phyloP scores from a whole-genome alignment of 768 basidiomycete species.

The Russula emetica region DNA sequence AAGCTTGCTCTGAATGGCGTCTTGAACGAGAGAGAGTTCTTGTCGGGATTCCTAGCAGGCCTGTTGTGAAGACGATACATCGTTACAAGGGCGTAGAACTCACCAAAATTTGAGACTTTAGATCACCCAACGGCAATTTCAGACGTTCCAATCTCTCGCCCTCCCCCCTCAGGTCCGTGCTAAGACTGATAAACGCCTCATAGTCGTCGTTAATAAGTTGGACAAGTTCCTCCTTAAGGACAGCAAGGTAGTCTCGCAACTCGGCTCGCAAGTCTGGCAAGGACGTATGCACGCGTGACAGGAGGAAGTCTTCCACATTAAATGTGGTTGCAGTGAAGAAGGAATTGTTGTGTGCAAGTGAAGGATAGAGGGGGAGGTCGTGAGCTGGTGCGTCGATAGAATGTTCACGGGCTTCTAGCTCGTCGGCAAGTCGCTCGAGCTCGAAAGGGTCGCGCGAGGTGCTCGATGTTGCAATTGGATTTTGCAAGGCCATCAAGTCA shows the following conservation, averaged over 20 bases:
- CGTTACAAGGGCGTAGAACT: constrained; percentile 31
- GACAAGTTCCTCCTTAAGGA: constrained; percentile 89
- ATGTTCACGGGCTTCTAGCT: constrained; percentile 56
- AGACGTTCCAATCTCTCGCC: constrained; percentile 65
- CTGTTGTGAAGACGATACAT: background rate
- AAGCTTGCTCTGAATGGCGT: constrained; percentile 73
- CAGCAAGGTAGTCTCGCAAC: constrained; percentile 76
- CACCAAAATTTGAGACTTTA: constrained; percentile 68
- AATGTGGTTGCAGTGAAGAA: constrained; percentile 66
- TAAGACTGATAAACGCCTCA: constrained; percentile 94
- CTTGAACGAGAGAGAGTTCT: constrained; percentile 63
- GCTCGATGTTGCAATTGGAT: constrained; percentile 11
- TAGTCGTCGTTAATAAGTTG: constrained; percentile 97
- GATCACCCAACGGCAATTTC: constrained; percentile 57
- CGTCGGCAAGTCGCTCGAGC: constrained; percentile 68
- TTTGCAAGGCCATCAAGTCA: constrained; percentile 13
- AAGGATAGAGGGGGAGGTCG: constrained; percentile 59
- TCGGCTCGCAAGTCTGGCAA: constrained; percentile 85
- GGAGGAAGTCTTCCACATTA: constrained; percentile 81
- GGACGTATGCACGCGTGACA: constrained; percentile 79
- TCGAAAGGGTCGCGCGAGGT: constrained; percentile 52
- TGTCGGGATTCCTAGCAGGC: constrained; percentile 51
- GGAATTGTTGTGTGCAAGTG: constrained; percentile 77
- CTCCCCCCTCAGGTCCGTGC: constrained; percentile 87
- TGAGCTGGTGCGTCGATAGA: constrained; percentile 32